A percentile compares a stretch with the other conserved stretches of the same genome.
Conservation (phyloP, 106 monocot species). For the Dendrobium catenatum region DNA sequence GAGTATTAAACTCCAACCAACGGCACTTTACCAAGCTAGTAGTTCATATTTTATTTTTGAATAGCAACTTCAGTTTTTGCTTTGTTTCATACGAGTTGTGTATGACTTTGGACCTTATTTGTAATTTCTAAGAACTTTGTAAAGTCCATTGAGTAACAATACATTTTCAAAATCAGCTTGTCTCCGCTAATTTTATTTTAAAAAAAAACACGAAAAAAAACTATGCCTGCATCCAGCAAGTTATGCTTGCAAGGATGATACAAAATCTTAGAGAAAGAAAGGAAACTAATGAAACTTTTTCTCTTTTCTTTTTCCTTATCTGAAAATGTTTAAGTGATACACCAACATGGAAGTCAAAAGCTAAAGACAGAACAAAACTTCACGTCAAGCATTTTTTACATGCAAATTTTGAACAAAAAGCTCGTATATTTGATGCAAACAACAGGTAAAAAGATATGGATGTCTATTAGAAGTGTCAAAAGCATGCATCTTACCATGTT, state of each 20-base stretch:
- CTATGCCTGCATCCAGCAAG: not conserved
- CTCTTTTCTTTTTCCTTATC: not conserved
- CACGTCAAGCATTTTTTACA: not conserved
- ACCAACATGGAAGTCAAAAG: conserved; percentile 1
- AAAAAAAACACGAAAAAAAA: not conserved
- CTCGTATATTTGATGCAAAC: not conserved
- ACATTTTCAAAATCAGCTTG: not conserved
- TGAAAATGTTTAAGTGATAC: not conserved
- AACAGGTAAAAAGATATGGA: not conserved
- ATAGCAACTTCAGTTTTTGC: not conserved
- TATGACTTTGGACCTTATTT: too few relatives aligned
- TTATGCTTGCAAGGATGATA: not conserved
- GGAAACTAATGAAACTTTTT: not conserved
- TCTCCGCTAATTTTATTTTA: not conserved
- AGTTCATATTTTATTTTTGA: not conserved
- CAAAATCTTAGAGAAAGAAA: not conserved
- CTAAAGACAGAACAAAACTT: not conserved
- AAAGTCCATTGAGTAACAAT: not conserved
- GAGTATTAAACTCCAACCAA: not conserved
- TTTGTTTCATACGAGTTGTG: not conserved
- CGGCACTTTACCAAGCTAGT: not conserved
- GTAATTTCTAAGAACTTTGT: too few relatives aligned
- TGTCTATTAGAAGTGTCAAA: not conserved
- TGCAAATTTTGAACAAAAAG: not conserved
- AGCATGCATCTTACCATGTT: conserved; percentile 50